Conservation (phyloP, 164 flowering plant genomes). For the Buxus sempervirens region DNA sequence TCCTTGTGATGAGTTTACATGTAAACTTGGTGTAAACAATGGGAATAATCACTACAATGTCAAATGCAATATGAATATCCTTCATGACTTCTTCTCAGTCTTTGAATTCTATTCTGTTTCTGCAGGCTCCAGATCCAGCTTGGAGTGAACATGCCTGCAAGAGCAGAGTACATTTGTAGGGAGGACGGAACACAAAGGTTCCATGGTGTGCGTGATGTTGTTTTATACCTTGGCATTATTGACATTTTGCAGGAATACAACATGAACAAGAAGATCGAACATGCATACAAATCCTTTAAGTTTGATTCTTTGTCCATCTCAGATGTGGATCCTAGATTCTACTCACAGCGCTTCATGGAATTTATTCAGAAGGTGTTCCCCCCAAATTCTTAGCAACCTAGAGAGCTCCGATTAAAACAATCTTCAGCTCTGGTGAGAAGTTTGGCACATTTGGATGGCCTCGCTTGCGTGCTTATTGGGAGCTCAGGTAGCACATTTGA, state of each 20-base stretch:
- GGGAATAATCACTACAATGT: no score
- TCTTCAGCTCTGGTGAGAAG: not conserved
- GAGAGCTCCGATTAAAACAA: not conserved
- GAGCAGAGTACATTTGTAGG: constrained; percentile 72
- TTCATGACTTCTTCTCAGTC: not conserved
- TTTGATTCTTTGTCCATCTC: constrained; percentile 90
- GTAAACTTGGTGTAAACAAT: no score
- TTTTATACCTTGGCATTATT: constrained; percentile 84
- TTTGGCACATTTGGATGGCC: no score
- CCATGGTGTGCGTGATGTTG: constrained; percentile 75
- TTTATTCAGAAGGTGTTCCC: constrained; percentile 86
- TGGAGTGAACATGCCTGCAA: constrained; percentile 99
- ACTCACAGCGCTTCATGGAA: constrained; percentile 71
- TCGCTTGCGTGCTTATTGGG: no score
- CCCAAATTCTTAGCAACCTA: constrained; percentile 30
- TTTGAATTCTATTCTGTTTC: not conserved
- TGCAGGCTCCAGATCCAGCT: constrained; percentile 93
- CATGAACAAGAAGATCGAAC: constrained; percentile 89
- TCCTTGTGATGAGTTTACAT: no score
- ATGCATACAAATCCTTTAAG: constrained; percentile 83
- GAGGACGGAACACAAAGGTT: constrained; percentile 43
- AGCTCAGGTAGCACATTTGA: no score
- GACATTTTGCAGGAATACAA: constrained; percentile 96
- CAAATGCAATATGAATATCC: no score
- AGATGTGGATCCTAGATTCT: constrained; percentile 85